Percentiles rank a stretch among this genome's conserved stretches.
Evolutionary conservation across 257 asterid genomes (phyloP).

Genomic region (Nicotiana paniculata): DNA sequence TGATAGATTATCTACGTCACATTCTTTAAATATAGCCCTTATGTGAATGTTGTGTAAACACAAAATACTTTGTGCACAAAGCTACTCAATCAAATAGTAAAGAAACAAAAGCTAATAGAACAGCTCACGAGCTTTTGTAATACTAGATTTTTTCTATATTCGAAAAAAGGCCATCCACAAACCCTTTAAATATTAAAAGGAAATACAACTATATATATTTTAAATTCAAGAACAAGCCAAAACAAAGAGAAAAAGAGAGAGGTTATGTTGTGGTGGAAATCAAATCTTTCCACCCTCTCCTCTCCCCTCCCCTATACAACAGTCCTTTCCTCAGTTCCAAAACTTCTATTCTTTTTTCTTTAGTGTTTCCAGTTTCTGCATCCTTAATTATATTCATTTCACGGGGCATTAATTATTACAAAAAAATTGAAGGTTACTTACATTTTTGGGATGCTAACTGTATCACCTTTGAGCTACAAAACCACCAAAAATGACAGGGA

Average conservation of each 20-base stretch:
- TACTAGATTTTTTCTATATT: conserved; percentile 33
- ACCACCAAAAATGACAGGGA: conserved; percentile 34
- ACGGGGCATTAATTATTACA: neutral
- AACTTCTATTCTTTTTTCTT: neutral
- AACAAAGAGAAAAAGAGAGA: conserved; percentile 23
- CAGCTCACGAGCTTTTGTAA: conserved; percentile 52
- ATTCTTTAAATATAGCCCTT: too few relatives aligned
- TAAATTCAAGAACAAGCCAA: conserved; percentile 19
- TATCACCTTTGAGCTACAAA: conserved; percentile 40
- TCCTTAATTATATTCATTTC: too few relatives aligned
- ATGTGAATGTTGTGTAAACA: too few relatives aligned
- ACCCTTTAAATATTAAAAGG: conserved; percentile 1
- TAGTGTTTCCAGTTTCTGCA: neutral
- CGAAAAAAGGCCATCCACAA: conserved; percentile 65
- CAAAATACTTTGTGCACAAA: too few relatives aligned
- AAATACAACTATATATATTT: neutral
- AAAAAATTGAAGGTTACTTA: too few relatives aligned
- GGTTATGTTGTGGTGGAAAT: conserved; percentile 52
- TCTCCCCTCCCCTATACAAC: conserved; percentile 6
- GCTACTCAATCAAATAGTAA: neutral
- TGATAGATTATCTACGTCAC: too few relatives aligned
- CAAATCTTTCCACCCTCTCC: conserved; percentile 14
- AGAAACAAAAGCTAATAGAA: conserved; percentile 5
- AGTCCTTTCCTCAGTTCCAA: neutral
- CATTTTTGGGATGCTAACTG: conserved; percentile 45